Evolutionary conservation across 2,329 filamentous ascomycete genomes (phyloP), one percentile per base, ranked within the genome.

Genomic region (Xylariaceae sp.): DNA sequence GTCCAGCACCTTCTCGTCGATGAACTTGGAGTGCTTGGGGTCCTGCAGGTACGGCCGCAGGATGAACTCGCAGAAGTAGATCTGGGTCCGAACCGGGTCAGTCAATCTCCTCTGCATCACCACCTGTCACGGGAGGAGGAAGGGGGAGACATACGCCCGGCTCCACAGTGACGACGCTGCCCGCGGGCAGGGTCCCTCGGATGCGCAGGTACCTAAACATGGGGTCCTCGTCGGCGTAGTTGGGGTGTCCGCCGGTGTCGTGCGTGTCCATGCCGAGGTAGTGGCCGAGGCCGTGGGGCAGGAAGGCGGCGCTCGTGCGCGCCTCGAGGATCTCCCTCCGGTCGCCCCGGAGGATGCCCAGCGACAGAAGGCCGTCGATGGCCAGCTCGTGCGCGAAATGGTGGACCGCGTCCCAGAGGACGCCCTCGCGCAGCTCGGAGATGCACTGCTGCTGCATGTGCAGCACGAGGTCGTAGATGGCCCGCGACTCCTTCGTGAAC

Each of bases 231-330:
- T 98, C 92, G 7, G 68, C 67, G 49, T 84, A 86, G 58, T 89
- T 82, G 22, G 83, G 69, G 55, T 87, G 79, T 15, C 84, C 85
- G 40, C 83, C 83, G 0, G 79, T 83, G 52, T 95, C 89, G 57
- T 95, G 89, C 2, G 88, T 93, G 56, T 95, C 89, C 72, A 95
- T 81, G 42, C 89, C 89, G 8, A 95, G 67, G 56, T 94, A 90
- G 59, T 95, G 89, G 0, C 89, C 89, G 1, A 95, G 65, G 0
- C 89, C 89, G 56, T 95, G 89, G 1, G 89, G 89, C 53, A 94
- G 85, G 65, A 95, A 95, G 2, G 88, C 89, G 16, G 83, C 78
- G 50, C 83, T 90, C n/a, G 87, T 85, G 35, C 88, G 72, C 27
- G 75, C 77, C 45, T 77, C 72, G 40, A 93, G 74, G 16, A 95